phyloP scores from a whole-genome alignment of 1,284 basidiomycete species.

The Ustilago bromivora region DNA sequence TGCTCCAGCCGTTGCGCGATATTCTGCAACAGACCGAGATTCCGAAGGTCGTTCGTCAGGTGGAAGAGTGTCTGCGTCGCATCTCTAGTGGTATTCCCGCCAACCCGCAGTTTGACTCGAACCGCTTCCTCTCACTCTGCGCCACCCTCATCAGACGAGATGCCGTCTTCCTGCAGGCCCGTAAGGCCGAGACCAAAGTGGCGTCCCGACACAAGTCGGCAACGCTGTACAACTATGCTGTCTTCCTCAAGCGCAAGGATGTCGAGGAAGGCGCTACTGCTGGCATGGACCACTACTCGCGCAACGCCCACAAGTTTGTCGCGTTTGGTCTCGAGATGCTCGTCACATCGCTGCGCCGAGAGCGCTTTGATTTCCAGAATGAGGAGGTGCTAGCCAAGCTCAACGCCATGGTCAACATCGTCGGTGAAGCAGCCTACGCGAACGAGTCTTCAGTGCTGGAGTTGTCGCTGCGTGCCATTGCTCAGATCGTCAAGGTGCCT shows the following conservation, averaged over 20 bases:
- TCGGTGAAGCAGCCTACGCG: conserved; percentile 94
- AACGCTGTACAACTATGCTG: conserved; percentile 40
- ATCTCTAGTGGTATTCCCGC: conserved; percentile 86
- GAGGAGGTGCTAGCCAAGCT: conserved; percentile 79
- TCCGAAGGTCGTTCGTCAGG: conserved; percentile 82
- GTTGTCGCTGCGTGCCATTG: conserved; percentile 83
- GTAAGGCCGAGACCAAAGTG: conserved; percentile 42
- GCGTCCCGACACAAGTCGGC: conserved; percentile 37
- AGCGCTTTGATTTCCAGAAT: conserved; percentile 87
- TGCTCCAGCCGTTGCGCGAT: conserved; percentile 84
- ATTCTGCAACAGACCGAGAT: conserved; percentile 89
- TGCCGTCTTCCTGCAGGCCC: conserved; percentile 71
- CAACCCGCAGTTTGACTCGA: conserved; percentile 80
- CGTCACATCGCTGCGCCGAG: conserved; percentile 85
- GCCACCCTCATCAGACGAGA: conserved; percentile 92
- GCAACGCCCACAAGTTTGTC: conserved; percentile 82
- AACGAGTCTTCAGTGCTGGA: conserved; percentile 82
- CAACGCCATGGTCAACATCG: conserved; percentile 85
- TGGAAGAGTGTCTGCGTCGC: conserved; percentile 88
- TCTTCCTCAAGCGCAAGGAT: conserved; percentile 60
- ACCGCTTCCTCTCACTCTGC: conserved; percentile 84
- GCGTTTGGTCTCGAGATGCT: conserved; percentile 93
- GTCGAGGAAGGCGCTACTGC: conserved; percentile 55
- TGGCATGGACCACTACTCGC: conserved; percentile 70
- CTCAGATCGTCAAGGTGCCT: conserved; percentile 86